phyloP scores from a whole-genome alignment of 805 yeast genomes.

The Candida odintsovae region DNA sequence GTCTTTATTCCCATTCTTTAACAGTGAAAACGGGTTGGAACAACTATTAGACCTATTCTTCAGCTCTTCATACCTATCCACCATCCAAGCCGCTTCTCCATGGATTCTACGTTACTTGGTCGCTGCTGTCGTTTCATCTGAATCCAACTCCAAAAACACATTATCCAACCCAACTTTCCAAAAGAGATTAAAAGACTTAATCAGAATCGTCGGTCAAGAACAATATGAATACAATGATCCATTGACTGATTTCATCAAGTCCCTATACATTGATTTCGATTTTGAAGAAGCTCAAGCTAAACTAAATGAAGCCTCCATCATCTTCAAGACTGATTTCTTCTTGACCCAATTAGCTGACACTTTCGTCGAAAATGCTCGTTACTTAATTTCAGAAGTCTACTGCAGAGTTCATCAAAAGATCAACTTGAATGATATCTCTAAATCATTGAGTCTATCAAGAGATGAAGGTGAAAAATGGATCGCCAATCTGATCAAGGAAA shows the following conservation, averaged over 20 bases:
- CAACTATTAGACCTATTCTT: constrained; percentile 52
- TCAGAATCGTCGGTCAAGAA: constrained; percentile 55
- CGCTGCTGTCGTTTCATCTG: constrained; percentile 47
- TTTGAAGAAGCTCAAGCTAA: constrained; percentile 46
- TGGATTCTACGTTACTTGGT: constrained; percentile 64
- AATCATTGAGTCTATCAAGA: constrained; percentile 35
- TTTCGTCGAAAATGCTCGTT: constrained; percentile 43
- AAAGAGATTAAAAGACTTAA: constrained; percentile 51
- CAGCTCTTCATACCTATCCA: constrained; percentile 52
- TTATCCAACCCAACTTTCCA: constrained; percentile 33
- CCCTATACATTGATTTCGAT: constrained; percentile 53
- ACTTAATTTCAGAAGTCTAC: constrained; percentile 47
- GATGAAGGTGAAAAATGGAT: constrained; percentile 50
- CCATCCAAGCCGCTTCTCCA: constrained; percentile 67
- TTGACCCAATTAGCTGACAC: constrained; percentile 34
- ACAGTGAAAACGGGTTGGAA: constrained; percentile 45
- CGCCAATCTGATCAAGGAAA: constrained; percentile 42
- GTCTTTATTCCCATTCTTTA: constrained; percentile 60
- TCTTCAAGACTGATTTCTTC: constrained; percentile 54
- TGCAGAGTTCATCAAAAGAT: constrained; percentile 48
- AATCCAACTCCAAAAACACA: constrained; percentile 19
- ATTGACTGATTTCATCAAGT: constrained; percentile 48
- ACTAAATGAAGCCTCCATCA: constrained; percentile 40
- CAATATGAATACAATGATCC: constrained; percentile 63
- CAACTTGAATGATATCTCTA: constrained; percentile 39